Conservation (phyloP, 768 basidiomycete genomes). For the Phylloporus sp. region DNA sequence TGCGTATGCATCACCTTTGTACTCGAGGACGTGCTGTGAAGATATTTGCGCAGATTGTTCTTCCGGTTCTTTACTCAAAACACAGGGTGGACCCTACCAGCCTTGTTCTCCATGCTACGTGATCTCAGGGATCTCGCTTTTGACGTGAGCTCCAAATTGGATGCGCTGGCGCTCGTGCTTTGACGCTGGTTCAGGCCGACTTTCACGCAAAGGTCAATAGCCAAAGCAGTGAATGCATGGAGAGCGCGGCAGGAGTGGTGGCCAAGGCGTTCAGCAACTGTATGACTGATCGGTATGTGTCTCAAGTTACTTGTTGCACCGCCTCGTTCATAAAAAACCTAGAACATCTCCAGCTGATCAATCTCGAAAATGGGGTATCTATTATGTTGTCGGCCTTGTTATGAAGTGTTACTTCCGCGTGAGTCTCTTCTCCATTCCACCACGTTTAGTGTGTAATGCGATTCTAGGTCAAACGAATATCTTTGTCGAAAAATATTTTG, state of each 20-base stretch:
- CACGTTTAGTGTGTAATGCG: neutral
- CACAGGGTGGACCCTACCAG: constrained; percentile 82
- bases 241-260: constrained; percentile 81
- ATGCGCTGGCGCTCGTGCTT: neutral
- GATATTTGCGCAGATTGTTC: constrained; percentile 49
- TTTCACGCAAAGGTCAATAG: constrained; percentile 51
- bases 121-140: constrained; percentile 83
- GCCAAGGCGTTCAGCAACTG: constrained; percentile 88
- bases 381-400: constrained; percentile 86
- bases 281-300: constrained; percentile 69
- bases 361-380: constrained; percentile 86
- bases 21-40: neutral
- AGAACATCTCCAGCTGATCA: constrained; percentile 67
- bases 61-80: constrained; percentile 75
- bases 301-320: neutral
- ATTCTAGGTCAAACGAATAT: constrained; percentile 82
- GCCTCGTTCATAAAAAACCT: neutral
- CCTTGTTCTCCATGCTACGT: constrained; percentile 72
- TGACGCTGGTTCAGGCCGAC: constrained; percentile 46
- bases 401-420: constrained; percentile 94
- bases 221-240: constrained; percentile 65
- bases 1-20: constrained; percentile 37
- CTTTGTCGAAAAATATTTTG: constrained; percentile 86
- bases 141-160: constrained; percentile 48
- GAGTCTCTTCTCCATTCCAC: constrained; percentile 27